These are phyloP conservation scores for Pulveroboletus ravenelii DNA, from an alignment of 768 basidiomycete species.

Conservation along the genomic window DNA sequence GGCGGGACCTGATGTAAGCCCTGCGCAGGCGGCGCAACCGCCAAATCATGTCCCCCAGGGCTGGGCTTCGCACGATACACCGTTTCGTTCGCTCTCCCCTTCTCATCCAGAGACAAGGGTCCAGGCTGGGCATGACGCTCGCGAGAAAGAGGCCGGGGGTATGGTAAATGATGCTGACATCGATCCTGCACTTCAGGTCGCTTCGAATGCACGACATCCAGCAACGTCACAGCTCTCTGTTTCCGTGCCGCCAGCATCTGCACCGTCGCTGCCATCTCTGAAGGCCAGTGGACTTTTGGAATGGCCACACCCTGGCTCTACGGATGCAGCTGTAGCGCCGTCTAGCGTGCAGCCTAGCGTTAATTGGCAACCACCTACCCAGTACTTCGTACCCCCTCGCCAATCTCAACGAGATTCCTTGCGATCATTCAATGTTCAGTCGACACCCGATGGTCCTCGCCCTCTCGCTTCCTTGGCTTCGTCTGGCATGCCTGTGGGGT, in stretches of 20 bases:
- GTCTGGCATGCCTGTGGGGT: conserved; percentile 57
- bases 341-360: conserved; percentile 8
- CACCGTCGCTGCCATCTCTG: conserved; percentile 62
- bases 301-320: conserved; percentile 42
- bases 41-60: conserved; percentile 31
- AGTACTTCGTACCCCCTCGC: conserved; percentile 20
- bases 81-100: conserved; percentile 25
- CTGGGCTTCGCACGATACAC: conserved; percentile 35
- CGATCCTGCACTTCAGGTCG: conserved; percentile 29
- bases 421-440: conserved; percentile 14
- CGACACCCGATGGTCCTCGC: conserved; percentile 14
- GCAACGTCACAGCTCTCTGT: conserved; percentile 11
- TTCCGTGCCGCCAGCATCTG: conserved; percentile 20
- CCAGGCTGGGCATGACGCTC: conserved; percentile 18
- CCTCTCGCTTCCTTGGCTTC: conserved; percentile 12
- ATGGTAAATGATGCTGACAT: conserved; percentile 26
- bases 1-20: conserved; percentile 15
- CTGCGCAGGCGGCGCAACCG: conserved; percentile 18
- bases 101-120: conserved; percentile 17
- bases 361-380: conserved; percentile 22
- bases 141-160: conserved; percentile 27
- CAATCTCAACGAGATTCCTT: conserved; percentile 17
- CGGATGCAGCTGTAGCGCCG: conserved; percentile 18
- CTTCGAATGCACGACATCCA: conserved; percentile 19
- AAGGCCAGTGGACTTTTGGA: conserved; percentile 73